Conservation (phyloP, 306 rosid genomes). For the Luffa acutangula region DNA sequence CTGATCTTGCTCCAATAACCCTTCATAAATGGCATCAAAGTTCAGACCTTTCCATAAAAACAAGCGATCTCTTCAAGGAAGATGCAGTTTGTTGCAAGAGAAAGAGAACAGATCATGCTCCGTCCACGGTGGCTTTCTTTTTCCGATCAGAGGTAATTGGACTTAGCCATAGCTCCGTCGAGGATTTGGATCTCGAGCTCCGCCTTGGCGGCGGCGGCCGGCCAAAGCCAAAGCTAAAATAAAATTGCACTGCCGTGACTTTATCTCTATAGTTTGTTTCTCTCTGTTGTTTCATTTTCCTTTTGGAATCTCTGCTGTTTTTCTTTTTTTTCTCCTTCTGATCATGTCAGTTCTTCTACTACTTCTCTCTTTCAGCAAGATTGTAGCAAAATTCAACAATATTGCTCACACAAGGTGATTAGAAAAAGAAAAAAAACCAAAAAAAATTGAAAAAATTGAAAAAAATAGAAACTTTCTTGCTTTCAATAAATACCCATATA, state of each 20-base stretch:
- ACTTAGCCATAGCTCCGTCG: conserved; percentile 22
- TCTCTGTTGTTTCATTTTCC: neutral
- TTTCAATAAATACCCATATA: neutral
- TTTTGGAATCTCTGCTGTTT: neutral
- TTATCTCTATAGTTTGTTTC: neutral
- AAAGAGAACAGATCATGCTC: conserved; percentile 32
- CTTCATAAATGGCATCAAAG: neutral
- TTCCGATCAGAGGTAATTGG: conserved; percentile 25
- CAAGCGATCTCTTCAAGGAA: neutral
- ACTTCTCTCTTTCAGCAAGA: neutral
- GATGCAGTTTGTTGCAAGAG: conserved; percentile 38
- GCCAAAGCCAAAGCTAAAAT: conserved; percentile 27
- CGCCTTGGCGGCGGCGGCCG: conserved; percentile 25
- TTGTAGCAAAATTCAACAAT: neutral
- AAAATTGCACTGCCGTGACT: neutral
- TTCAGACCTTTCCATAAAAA: neutral
- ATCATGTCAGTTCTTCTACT: conserved; percentile 3
- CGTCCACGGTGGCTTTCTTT: conserved; percentile 29
- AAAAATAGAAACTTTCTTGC: neutral
- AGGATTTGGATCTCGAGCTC: conserved; percentile 55
- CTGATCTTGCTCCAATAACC: neutral
- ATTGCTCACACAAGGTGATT: neutral
- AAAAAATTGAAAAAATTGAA: neutral
- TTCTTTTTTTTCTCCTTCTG: neutral
- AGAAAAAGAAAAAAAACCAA: neutral